Base-by-base conservation (phyloP, 805 yeast genomes). In the Teunomyces tritomae region DNA sequence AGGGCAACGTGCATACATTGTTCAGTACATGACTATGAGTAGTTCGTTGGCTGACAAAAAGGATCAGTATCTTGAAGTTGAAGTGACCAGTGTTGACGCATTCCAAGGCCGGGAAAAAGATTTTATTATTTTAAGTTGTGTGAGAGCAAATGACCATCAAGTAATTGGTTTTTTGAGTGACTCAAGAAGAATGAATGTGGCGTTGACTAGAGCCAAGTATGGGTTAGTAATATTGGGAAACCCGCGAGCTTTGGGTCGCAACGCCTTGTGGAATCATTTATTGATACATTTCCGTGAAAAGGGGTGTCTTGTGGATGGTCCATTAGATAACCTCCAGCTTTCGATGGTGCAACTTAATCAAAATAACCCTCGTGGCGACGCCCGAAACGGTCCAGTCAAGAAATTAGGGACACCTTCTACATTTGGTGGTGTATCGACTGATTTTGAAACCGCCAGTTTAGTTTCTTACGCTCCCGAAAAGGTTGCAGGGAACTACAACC, bases 271-370 rank as follows among this genome's bases (percentile, higher is more conserved):
- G 97, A 83, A 83, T 56, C 85, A 82, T 51, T 69, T 91, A 49
- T 71, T 91, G 55, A 67, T 80, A 40, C 95, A 89, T 62, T 90
- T 80, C 69, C 77, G 96, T 66, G 92, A 88, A 56, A 80, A 78
- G 47, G 96, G 96, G 1, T 87, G 95, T 65, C 71, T 91, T 28
- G 97, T 91, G 26, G 97, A 91, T 64, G 97, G 97, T 8, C 82
- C 89, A 1, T 73, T 91, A 54, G 92, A 86, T 49, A 87, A 83
- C 56, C 74, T 91, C 52, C 94, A 85, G 62, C 68, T 86, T 44
- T 83, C 90, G 50, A 73, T 84, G 49, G 83, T 86, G 17, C 85
- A 80, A 53, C 71, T 70, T 50, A 58, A 58, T 30, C 39, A 43
- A 35, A 30, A 44, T 28, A 32, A 32, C 36, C n/a, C 33, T 32